Evolutionary conservation across 257 asterid species (phyloP), one percentile per base, ranked within the genome.

Genomic region (Anisodus tanguticus): DNA sequence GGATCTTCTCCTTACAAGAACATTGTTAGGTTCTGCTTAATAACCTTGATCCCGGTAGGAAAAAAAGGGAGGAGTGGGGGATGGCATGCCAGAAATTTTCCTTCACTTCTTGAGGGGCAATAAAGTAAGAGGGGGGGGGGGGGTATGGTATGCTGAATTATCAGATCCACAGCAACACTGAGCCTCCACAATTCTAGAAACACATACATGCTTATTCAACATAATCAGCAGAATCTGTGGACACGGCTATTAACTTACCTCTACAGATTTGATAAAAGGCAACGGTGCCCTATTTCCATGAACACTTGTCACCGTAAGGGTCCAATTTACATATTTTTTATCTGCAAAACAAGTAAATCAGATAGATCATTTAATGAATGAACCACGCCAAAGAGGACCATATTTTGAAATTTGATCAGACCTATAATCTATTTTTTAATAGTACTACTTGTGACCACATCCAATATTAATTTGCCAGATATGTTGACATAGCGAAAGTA

Each of bases 271-370:
- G 80, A 95, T 85, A 84, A 95, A 95, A 55, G 98, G 97, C 85
- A 95, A 84, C 6, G 98, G 97, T 69, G 99, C 98, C 88, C 85
- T 94, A 86, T 90, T 92, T 81, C 97, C 99, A 87, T 95, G 99
- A 82, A 93, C 94, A 83, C 98, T 95, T 83, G 95, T 91, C 85
- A 95, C 85, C 55, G 83, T 89, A 83, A 95, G 94, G 88, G 95
- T 92, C 99, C 99, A 95, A 90, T 94, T 95, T 86, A 92, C 95
- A 87, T 90, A 93, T 84, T 88, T 94, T 88, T 90, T 88, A 90
- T 95, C 99, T 95, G 94, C 82, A 70, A 89, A 51, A 85, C 60
- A 79, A 77, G 85, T 59, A 62, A 58, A 72, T 64, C 67, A 35
- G 81, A 51, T 49, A 76, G 15, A 76, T 13, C 63, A 51, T 26